These are phyloP conservation scores for Tribonema minus DNA, from an alignment of 108 stramenopile genomes.

Conservation along the genomic window DNA sequence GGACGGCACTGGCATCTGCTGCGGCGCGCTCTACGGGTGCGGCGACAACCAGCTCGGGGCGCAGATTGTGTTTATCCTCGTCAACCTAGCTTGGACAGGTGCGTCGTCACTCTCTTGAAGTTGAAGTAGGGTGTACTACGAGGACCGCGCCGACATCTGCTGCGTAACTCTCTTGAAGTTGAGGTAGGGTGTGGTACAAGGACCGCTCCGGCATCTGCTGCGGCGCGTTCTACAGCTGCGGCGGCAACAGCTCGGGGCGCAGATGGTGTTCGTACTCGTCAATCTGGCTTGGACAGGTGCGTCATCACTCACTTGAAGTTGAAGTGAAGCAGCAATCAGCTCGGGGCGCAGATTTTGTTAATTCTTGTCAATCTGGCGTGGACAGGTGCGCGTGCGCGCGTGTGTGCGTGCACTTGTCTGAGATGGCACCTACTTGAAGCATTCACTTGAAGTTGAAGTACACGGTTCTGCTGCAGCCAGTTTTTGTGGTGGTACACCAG, in stretches of 20 bases:
- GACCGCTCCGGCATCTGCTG: constrained; percentile 15
- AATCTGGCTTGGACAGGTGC: not conserved
- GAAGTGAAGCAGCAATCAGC: not conserved
- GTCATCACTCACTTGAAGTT: too few relatives aligned
- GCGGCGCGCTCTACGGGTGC: constrained; percentile 35
- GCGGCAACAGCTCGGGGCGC: constrained; percentile 3
- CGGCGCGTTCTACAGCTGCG: constrained; percentile 33
- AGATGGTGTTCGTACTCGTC: not conserved
- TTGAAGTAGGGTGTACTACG: constrained; percentile 25
- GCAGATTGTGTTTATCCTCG: not conserved
- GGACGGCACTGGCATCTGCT: constrained; percentile 6
- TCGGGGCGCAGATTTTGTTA: not conserved
- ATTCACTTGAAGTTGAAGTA: constrained; percentile 11
- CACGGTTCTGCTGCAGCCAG: constrained; percentile 9
- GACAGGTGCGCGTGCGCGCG: too few relatives aligned
- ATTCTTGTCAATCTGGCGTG: not conserved
- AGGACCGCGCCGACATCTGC: constrained; percentile 3
- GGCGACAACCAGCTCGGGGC: constrained; percentile 1
- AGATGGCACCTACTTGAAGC: too few relatives aligned
- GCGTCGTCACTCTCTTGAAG: too few relatives aligned
- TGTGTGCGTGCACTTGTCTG: too few relatives aligned
- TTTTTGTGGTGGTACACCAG: constrained; percentile 7
- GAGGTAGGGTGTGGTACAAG: constrained; percentile 15
- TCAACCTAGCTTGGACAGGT: not conserved
- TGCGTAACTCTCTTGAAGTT: too few relatives aligned